Evolutionary conservation across 2,329 filamentous ascomycete genomes (phyloP).

Genomic region (Albifimbria verrucaria): DNA sequence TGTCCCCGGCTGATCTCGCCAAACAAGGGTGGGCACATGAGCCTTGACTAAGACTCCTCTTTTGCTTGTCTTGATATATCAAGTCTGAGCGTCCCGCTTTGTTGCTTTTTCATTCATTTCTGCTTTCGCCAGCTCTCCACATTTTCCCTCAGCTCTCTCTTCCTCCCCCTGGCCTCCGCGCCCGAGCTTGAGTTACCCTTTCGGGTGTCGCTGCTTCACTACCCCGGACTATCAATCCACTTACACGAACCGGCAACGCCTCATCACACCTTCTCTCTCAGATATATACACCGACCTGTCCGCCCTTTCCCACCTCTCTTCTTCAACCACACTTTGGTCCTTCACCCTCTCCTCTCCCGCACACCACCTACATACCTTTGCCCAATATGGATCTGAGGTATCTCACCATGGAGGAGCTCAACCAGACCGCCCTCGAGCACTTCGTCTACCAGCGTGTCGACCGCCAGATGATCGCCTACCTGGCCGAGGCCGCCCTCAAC

Average conservation of each 20-base stretch:
- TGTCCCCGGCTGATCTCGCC: slow-evolving; percentile 13
- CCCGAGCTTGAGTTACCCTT: neutral
- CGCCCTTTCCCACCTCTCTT: slow-evolving; percentile 7
- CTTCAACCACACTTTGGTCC: slow-evolving; percentile 6
- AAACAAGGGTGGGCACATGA: slow-evolving; percentile 24
- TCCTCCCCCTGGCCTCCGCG: neutral
- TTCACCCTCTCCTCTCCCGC: slow-evolving; percentile 8
- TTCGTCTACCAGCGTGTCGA: slow-evolving; percentile 77
- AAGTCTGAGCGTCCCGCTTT: slow-evolving; percentile 19
- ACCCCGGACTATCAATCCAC: slow-evolving; percentile 1
- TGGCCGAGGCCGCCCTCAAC: slow-evolving; percentile 69
- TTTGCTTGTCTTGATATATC: slow-evolving; percentile 23
- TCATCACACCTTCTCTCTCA: neutral
- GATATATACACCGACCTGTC: neutral
- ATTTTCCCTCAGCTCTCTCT: neutral
- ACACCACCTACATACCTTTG: slow-evolving; percentile 16
- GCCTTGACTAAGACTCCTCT: slow-evolving; percentile 12
- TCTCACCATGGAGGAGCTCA: slow-evolving; percentile 54
- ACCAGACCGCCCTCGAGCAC: slow-evolving; percentile 72
- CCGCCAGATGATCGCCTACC: slow-evolving; percentile 72
- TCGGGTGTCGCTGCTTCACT: neutral
- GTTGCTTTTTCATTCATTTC: neutral
- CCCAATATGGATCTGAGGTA: slow-evolving; percentile 45
- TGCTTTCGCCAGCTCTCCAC: neutral
- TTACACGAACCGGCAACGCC: slow-evolving; percentile 7